Percentiles rank a stretch among this genome's conserved stretches.
phyloP scores from a whole-genome alignment of 1,284 basidiomycete species.

The Amylostereum areolatum region DNA sequence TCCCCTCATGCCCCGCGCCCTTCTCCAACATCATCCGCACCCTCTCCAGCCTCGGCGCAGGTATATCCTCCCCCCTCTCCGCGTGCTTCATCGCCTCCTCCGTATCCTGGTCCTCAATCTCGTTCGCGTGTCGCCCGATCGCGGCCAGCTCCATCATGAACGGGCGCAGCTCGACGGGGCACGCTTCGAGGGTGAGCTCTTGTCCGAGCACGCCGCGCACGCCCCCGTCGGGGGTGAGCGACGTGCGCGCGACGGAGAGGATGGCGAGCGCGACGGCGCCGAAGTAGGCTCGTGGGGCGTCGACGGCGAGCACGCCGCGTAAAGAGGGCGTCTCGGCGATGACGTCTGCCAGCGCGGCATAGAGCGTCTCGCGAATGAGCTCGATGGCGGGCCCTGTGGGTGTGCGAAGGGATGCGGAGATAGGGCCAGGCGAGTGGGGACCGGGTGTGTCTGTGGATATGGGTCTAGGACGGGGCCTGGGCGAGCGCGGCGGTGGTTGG shows the following conservation, averaged over 20 bases:
- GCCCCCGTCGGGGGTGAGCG: slow-evolving; percentile 40
- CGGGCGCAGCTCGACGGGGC: slow-evolving; percentile 53
- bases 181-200: slow-evolving; percentile 44
- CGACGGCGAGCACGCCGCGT: slow-evolving; percentile 44
- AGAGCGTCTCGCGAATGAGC: slow-evolving; percentile 77
- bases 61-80: slow-evolving; percentile 36
- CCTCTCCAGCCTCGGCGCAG: slow-evolving; percentile 53
- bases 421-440: slow-evolving; percentile 43
- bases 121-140: slow-evolving; percentile 46
- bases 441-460: slow-evolving; percentile 16
- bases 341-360: slow-evolving; percentile 68
- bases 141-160: slow-evolving; percentile 62
- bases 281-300: slow-evolving; percentile 72
- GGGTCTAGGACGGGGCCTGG: slow-evolving; percentile 12
- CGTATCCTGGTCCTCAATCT: slow-evolving; percentile 55
- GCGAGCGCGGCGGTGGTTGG: slow-evolving; percentile 9
- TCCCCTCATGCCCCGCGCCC: slow-evolving; percentile 40
- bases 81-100: slow-evolving; percentile 42
- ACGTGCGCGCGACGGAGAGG: slow-evolving; percentile 51
- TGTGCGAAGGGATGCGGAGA: slow-evolving; percentile 54
- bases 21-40: slow-evolving; percentile 53
- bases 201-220: slow-evolving; percentile 55
- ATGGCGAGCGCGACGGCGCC: slow-evolving; percentile 69
- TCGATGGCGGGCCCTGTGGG: slow-evolving; percentile 57
- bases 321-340: slow-evolving; percentile 50